Conservation (phyloP, 2,329 filamentous ascomycete genomes). For the Fusarium acutatum region DNA sequence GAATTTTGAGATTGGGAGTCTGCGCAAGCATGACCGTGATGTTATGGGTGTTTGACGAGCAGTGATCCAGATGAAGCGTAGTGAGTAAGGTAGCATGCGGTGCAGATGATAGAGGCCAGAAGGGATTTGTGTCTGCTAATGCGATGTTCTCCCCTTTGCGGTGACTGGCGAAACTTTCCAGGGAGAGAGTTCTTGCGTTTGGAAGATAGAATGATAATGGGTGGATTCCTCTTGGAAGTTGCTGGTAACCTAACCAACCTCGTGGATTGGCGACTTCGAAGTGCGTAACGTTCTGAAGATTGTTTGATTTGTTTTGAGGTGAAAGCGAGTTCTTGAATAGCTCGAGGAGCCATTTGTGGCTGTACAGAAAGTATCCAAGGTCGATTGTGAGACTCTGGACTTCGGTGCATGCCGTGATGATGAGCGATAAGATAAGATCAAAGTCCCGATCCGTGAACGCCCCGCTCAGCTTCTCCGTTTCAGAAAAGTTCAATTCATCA, state of each 20-base stretch:
- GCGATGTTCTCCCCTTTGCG: fast-evolving
- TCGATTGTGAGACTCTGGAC: neutral
- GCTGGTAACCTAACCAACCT: neutral
- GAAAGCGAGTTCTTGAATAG: neutral
- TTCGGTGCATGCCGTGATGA: neutral
- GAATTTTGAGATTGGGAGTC: neutral
- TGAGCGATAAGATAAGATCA: neutral
- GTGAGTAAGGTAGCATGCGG: neutral
- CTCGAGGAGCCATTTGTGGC: neutral
- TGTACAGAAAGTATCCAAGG: neutral
- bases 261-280: neutral
- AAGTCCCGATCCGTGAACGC: neutral
- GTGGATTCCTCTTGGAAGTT: neutral
- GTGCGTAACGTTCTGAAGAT: neutral
- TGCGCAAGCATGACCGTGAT: neutral
- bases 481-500: neutral
- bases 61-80: neutral
- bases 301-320: fast-evolving
- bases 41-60: neutral
- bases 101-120: neutral
- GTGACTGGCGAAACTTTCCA: neutral
- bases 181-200: neutral
- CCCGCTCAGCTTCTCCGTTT: neutral
- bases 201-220: neutral
- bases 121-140: neutral